phyloP scores from a whole-genome alignment of 1,139 yeast genomes.

The Pichia kudriavzevii region DNA sequence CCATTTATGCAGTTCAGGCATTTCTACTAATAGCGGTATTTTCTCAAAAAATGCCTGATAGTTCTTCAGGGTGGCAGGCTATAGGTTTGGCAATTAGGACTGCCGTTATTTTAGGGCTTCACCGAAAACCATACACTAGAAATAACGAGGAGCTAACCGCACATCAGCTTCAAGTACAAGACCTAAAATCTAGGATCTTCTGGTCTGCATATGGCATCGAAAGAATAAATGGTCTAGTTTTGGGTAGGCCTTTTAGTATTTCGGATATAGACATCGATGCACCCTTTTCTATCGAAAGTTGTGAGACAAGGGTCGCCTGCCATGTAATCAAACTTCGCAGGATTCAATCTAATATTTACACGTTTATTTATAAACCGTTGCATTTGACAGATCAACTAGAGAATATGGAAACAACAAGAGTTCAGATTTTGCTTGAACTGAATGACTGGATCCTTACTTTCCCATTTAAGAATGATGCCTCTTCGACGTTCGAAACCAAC shows the following conservation, averaged over 20 bases:
- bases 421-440: slow-evolving; percentile 26
- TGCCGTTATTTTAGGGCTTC: slow-evolving; percentile 25
- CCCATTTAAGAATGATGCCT: slow-evolving; percentile 22
- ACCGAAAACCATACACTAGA: slow-evolving; percentile 20
- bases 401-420: slow-evolving; percentile 25
- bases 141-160: slow-evolving; percentile 4
- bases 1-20: slow-evolving; percentile 26
- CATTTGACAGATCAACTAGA: slow-evolving; percentile 17
- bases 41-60: slow-evolving; percentile 29
- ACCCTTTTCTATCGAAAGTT: slow-evolving; percentile 20
- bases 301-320: slow-evolving; percentile 23
- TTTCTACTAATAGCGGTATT: slow-evolving; percentile 26
- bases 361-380: slow-evolving; percentile 28
- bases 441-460: slow-evolving; percentile 29
- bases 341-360: slow-evolving; percentile 29
- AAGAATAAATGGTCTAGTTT: slow-evolving; percentile 22
- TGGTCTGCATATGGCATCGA: slow-evolving; percentile 27
- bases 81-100: slow-evolving; percentile 27
- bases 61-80: slow-evolving; percentile 28
- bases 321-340: slow-evolving; percentile 31
- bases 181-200: slow-evolving; percentile 21
- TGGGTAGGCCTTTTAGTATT: slow-evolving; percentile 25
- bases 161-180: slow-evolving; percentile 9
- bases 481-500: slow-evolving; percentile 25
- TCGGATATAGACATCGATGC: slow-evolving; percentile 25